Percentiles rank a stretch among this genome's conserved stretches.
Conservation (phyloP, 2,329 filamentous ascomycete species). For the Rutstroemia sp. region DNA sequence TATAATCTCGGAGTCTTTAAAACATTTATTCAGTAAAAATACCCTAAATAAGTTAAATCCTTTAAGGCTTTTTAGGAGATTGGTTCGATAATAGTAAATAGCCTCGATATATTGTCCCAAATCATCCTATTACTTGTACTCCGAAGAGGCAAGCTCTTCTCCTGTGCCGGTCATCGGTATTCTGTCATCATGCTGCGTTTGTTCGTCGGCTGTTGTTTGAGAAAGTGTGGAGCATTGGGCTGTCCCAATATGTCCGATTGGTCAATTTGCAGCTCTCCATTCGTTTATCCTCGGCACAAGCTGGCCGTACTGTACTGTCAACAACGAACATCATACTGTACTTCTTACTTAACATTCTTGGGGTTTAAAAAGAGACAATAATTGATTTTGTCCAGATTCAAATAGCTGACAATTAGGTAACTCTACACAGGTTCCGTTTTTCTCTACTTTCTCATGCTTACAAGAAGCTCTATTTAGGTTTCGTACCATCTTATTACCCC, state of each 20-base stretch:
- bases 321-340: neutral
- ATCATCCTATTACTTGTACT: no score
- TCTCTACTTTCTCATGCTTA: neutral
- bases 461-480: neutral
- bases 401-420: no score
- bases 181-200: neutral
- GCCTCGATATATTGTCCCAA: no score
- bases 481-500: neutral
- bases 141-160: neutral
- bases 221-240: neutral
- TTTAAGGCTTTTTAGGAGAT: no score
- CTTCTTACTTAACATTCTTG: neutral
- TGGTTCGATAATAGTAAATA: no score
- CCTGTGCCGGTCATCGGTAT: neutral
- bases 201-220: neutral
- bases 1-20: no score
- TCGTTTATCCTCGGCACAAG: constrained; percentile 7
- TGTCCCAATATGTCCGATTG: neutral
- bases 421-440: neutral
- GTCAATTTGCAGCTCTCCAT: neutral
- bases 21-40: no score
- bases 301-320: neutral
- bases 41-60: no score
- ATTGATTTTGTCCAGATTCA: neutral
- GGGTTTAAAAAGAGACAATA: neutral